Evolutionary conservation across 306 rosid species (phyloP).

Genomic region (Geum urbanum): DNA sequence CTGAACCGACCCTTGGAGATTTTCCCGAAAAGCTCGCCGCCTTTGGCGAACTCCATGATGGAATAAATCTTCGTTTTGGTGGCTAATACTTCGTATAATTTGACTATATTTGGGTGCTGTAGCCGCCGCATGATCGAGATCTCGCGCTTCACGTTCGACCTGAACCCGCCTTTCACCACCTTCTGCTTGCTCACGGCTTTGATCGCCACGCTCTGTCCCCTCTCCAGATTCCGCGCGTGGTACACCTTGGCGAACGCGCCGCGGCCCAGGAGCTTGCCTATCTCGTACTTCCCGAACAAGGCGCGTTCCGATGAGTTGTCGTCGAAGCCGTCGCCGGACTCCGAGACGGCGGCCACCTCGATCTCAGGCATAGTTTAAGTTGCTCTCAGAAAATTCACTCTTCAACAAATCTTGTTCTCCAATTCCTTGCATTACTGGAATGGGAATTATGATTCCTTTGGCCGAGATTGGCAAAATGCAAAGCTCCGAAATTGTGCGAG

Average conservation of each 20-base stretch:
- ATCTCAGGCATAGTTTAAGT: slow-evolving; percentile 24
- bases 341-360: background rate
- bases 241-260: slow-evolving; percentile 86
- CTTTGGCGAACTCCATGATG: slow-evolving; percentile 68
- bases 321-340: background rate
- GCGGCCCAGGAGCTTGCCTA: slow-evolving; percentile 47
- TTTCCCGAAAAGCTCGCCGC: slow-evolving; percentile 64
- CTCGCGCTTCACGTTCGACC: slow-evolving; percentile 60
- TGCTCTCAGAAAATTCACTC: background rate
- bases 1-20: slow-evolving; percentile 43
- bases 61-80: slow-evolving; percentile 72
- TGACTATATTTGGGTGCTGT: slow-evolving; percentile 54
- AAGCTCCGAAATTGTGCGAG: background rate
- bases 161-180: slow-evolving; percentile 31
- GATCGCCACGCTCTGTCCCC: slow-evolving; percentile 64
- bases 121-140: slow-evolving; percentile 68
- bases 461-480: no score
- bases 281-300: slow-evolving; percentile 53
- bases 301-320: background rate
- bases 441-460: background rate
- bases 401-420: background rate
- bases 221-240: slow-evolving; percentile 45
- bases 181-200: slow-evolving; percentile 63
- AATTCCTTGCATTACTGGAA: background rate
- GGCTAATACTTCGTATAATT: slow-evolving; percentile 67